Conservation (phyloP, 805 yeast genomes). For the Pichia membranifaciens region DNA sequence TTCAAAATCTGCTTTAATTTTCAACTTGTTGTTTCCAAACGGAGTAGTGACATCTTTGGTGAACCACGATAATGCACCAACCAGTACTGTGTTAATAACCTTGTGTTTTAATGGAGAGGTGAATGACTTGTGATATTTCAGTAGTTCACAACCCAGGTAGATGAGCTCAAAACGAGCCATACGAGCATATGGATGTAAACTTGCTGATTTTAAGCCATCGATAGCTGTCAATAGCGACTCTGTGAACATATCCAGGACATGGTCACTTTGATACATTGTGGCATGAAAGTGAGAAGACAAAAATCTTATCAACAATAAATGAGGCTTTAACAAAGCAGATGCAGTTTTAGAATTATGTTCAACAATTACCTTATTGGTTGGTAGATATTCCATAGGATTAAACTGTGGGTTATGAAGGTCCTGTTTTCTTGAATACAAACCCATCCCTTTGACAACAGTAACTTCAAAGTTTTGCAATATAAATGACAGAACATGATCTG, state of each 20-base stretch:
- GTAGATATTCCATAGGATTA: slow-evolving; percentile 80
- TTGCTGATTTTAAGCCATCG: slow-evolving; percentile 46
- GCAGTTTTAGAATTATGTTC: slow-evolving; percentile 47
- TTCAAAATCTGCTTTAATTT: slow-evolving; percentile 61
- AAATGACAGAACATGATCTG: slow-evolving; percentile 60
- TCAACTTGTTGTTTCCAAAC: slow-evolving; percentile 74
- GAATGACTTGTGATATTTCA: slow-evolving; percentile 48
- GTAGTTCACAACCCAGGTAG: slow-evolving; percentile 58
- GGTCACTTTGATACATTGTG: slow-evolving; percentile 63
- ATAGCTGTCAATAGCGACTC: slow-evolving; percentile 54
- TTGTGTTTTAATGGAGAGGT: slow-evolving; percentile 38
- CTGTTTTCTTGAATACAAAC: slow-evolving; percentile 53
- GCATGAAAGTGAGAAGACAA: slow-evolving; percentile 78
- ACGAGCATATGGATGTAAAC: slow-evolving; percentile 80
- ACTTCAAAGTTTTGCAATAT: slow-evolving; percentile 64
- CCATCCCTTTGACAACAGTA: slow-evolving; percentile 52
- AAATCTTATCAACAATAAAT: slow-evolving; percentile 58
- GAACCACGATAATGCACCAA: slow-evolving; percentile 79
- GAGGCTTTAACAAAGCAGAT: slow-evolving; percentile 52
- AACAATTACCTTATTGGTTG: slow-evolving; percentile 61
- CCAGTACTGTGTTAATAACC: slow-evolving; percentile 49
- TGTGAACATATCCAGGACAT: slow-evolving; percentile 63
- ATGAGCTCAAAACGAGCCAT: slow-evolving; percentile 68
- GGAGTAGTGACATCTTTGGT: slow-evolving; percentile 59
- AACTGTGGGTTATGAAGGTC: slow-evolving; percentile 59